Evolutionary conservation across 441 rosid species (phyloP).

Genomic region (Hura crepitans): DNA sequence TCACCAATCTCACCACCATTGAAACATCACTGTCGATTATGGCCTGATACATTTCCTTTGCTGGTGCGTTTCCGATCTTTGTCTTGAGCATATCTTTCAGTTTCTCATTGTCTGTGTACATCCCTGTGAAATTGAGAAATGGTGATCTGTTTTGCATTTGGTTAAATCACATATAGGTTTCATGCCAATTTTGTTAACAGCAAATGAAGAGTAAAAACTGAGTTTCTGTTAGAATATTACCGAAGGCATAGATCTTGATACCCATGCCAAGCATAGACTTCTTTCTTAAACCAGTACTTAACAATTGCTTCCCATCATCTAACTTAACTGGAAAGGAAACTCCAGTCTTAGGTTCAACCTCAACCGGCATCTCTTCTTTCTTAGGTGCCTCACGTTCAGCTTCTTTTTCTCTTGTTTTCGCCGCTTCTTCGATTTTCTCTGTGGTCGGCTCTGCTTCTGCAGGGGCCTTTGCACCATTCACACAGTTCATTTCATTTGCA

Average conservation of each 20-base stretch:
- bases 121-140: conserved; percentile 31
- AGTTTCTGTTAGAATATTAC: conserved; percentile 19
- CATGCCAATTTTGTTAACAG: too few relatives aligned
- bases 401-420: conserved; percentile 7
- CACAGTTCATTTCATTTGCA: conserved; percentile 1
- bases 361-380: conserved; percentile 33
- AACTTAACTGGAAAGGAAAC: conserved; percentile 42
- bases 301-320: conserved; percentile 45
- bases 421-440: conserved; percentile 12
- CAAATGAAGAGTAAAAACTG: background rate
- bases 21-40: conserved; percentile 40
- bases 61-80: conserved; percentile 33
- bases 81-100: conserved; percentile 36
- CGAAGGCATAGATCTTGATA: conserved; percentile 40
- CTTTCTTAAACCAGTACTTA: conserved; percentile 38
- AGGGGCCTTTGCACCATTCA: conserved; percentile 16
- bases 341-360: conserved; percentile 46
- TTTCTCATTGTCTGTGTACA: conserved; percentile 38
- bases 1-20: conserved; percentile 38
- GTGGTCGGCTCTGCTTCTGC: background rate
- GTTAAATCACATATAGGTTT: too few relatives aligned
- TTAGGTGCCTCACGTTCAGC: background rate
- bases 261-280: conserved; percentile 47
- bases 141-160: background rate
- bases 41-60: conserved; percentile 39